These are phyloP conservation scores for Gynandropsis gynandra DNA, from an alignment of 345 rosid genomes.

Conservation along the genomic window DNA sequence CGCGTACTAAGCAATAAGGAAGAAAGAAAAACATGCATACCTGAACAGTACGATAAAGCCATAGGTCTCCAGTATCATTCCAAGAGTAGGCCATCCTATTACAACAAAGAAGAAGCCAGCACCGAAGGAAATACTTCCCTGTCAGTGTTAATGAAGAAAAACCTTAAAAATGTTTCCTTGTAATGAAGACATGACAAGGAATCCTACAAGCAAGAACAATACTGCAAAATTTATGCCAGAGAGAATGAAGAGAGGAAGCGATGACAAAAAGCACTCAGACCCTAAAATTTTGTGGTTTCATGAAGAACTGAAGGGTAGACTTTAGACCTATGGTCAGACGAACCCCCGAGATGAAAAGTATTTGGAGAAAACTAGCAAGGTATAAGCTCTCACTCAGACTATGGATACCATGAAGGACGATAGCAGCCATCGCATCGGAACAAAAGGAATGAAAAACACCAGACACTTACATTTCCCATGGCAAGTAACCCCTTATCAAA, in stretches of 20 bases:
- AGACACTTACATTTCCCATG: conserved; percentile 85
- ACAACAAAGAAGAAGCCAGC: conserved; percentile 83
- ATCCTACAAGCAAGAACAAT: neutral
- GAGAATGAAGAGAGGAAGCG: no score
- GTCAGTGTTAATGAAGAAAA: conserved; percentile 10
- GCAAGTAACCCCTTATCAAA: conserved; percentile 96
- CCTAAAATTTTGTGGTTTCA: conserved; percentile 90
- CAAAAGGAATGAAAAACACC: neutral
- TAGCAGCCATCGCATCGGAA: neutral
- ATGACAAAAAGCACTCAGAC: conserved; percentile 37
- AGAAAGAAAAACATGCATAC: conserved; percentile 30
- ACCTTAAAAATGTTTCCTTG: no score
- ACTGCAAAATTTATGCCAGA: no score
- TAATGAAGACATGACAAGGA: no score
- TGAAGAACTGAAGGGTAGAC: conserved; percentile 93
- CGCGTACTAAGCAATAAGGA: neutral
- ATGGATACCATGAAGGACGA: neutral
- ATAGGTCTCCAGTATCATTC: conserved; percentile 86
- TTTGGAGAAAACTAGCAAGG: conserved; percentile 35
- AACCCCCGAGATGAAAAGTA: conserved; percentile 90
- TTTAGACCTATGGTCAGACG: conserved; percentile 82
- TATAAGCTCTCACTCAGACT: conserved; percentile 4
- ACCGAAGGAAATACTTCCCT: conserved; percentile 96
- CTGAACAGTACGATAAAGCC: conserved; percentile 92
- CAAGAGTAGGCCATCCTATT: conserved; percentile 88